phyloP scores from a whole-genome alignment of 1,284 basidiomycete species.

The Rhizopogon hawkerae region DNA sequence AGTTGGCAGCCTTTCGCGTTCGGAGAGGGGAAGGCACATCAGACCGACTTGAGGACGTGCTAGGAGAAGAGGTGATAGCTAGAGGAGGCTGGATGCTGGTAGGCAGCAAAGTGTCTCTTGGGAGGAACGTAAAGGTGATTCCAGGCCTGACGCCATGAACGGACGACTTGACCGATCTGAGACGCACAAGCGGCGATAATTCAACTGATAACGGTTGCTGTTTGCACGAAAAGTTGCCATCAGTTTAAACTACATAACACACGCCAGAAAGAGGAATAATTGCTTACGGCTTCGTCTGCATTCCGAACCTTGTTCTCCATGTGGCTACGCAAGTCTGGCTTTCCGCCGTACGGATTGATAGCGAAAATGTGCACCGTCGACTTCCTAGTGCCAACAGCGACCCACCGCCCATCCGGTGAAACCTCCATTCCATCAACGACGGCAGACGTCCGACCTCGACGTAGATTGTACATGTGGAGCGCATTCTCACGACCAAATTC shows the following conservation, averaged over 20 bases:
- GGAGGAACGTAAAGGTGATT: conserved; percentile 50
- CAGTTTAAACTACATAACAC: conserved; percentile 1
- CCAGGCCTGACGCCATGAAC: conserved; percentile 31
- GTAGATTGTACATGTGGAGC: conserved; percentile 56
- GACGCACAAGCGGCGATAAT: conserved; percentile 48
- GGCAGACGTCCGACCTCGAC: conserved; percentile 64
- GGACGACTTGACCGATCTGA: conserved; percentile 35
- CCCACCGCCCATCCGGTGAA: conserved; percentile 60
- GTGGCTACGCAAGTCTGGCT: conserved; percentile 58
- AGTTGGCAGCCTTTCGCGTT: conserved; percentile 34
- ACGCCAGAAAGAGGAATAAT: neutral
- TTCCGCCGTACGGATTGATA: conserved; percentile 68
- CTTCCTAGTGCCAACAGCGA: conserved; percentile 59
- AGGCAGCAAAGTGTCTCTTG: conserved; percentile 31
- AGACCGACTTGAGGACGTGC: conserved; percentile 27
- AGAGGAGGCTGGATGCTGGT: conserved; percentile 34
- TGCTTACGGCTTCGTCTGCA: conserved; percentile 39
- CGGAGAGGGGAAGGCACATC: conserved; percentile 31
- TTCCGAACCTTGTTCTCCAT: conserved; percentile 51
- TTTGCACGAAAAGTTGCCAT: conserved; percentile 3
- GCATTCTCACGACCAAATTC: conserved; percentile 2
- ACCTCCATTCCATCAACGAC: conserved; percentile 52
- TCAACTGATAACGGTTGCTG: conserved; percentile 48
- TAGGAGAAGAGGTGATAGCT: conserved; percentile 23
- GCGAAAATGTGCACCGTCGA: conserved; percentile 69